Conservation (phyloP, 495 filamentous ascomycete genomes). For the Viridothelium virens region DNA sequence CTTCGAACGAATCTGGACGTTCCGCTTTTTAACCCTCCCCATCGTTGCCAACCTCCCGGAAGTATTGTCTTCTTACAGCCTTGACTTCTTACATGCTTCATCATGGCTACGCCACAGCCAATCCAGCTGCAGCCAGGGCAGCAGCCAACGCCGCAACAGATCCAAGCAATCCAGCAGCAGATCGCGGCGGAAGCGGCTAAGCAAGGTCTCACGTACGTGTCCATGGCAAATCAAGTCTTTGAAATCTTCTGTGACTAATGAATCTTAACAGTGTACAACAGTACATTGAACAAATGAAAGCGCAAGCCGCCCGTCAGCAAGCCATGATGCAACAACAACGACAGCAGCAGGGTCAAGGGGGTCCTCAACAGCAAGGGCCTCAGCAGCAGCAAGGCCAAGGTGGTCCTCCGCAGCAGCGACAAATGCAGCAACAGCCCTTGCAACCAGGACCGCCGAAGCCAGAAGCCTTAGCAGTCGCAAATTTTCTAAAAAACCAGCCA, state of each 20-base stretch:
- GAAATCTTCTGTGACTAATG: neutral
- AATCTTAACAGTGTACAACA: constrained; percentile 41
- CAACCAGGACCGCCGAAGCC: constrained; percentile 73
- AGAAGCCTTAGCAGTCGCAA: constrained; percentile 78
- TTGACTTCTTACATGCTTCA: neutral
- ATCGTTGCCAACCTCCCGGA: neutral
- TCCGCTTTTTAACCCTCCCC: constrained; percentile 10
- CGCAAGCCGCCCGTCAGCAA: constrained; percentile 45
- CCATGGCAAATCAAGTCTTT: too few species aligned
- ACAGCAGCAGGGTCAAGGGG: constrained; percentile 37
- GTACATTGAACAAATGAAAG: constrained; percentile 56
- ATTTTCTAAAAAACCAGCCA: constrained; percentile 75
- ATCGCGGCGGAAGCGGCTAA: constrained; percentile 64
- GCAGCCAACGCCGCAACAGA: constrained; percentile 77
- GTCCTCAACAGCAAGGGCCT: constrained; percentile 29
- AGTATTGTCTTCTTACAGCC: neutral
- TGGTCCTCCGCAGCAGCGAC: constrained; percentile 41
- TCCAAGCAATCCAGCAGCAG: constrained; percentile 74
- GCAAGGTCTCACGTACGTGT: constrained; percentile 43
- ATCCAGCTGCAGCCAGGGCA: constrained; percentile 40
- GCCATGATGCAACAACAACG: constrained; percentile 40
- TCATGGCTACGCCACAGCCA: constrained; percentile 4
- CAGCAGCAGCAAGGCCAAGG: constrained; percentile 29
- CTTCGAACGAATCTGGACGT: neutral
- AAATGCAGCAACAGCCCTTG: constrained; percentile 50